Percentiles rank a stretch among this genome's conserved stretches.
Conservation (phyloP, 495 filamentous ascomycete species). For the Articulospora tetracladia region DNA sequence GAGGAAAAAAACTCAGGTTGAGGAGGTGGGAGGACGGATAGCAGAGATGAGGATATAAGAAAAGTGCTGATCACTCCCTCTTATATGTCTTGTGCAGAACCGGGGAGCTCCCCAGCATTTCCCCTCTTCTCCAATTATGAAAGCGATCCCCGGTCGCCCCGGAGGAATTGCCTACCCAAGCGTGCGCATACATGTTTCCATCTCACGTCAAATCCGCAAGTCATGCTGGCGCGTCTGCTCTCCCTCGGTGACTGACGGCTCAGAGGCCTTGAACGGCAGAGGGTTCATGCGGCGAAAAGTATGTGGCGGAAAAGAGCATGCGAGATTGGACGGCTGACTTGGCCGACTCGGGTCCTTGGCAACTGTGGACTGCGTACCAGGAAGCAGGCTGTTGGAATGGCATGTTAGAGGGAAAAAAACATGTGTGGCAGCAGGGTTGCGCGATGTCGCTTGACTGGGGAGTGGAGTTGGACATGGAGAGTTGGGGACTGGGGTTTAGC, state of each 20-base stretch:
- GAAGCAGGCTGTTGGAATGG: neutral
- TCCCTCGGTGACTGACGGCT: neutral
- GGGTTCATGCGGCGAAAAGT: neutral
- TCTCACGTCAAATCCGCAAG: neutral
- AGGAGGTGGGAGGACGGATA: neutral
- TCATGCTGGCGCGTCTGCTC: neutral
- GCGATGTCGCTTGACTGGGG: neutral
- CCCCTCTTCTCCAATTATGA: slow-evolving; percentile 5
- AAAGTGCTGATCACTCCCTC: slow-evolving; percentile 4
- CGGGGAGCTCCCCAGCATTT: neutral
- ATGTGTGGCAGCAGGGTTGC: neutral
- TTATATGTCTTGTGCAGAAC: neutral
- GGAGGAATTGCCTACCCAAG: neutral
- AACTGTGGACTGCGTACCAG: neutral
- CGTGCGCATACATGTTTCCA: neutral
- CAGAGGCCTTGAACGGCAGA: neutral
- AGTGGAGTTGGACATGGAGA: neutral
- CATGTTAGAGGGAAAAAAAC: neutral
- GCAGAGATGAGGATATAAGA: neutral
- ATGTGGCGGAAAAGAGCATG: neutral
- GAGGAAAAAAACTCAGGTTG: neutral
- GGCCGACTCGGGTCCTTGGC: neutral
- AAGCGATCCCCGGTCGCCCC: neutral
- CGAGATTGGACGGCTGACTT: neutral
- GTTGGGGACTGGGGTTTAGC: neutral